These are phyloP conservation scores for Rhizopogon vinicolor DNA, from an alignment of 768 basidiomycete genomes.

Conservation along the genomic window DNA sequence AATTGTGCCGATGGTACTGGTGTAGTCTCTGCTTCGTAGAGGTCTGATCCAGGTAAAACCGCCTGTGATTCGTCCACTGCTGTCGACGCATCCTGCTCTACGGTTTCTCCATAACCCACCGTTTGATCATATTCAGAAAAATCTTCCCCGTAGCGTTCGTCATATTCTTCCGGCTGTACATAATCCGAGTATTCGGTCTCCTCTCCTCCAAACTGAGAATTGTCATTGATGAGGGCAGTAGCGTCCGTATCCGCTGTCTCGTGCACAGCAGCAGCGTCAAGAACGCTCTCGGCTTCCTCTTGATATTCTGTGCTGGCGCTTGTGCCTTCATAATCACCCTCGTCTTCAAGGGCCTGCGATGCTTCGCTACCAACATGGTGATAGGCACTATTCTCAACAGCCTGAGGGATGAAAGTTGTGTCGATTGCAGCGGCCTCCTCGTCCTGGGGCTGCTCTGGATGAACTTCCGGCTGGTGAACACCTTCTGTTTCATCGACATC, in stretches of 20 bases:
- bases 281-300: constrained; percentile 12
- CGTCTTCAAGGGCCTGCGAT: constrained; percentile 15
- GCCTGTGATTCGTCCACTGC: constrained; percentile 14
- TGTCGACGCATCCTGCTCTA: constrained; percentile 12
- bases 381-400: constrained; percentile 8
- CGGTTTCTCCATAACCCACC: constrained; percentile 16
- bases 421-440: constrained; percentile 1
- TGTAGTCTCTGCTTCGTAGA: constrained; percentile 13
- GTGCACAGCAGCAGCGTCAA: constrained; percentile 28
- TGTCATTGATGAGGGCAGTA: constrained; percentile 5
- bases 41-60: constrained; percentile 8
- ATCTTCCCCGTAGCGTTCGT: constrained; percentile 31
- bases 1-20: constrained; percentile 5
- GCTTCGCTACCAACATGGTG: constrained; percentile 12
- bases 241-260: constrained; percentile 19
- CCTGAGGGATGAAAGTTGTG: constrained; percentile 5
- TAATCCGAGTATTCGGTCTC: constrained; percentile 30
- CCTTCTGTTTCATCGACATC: constrained; percentile 1
- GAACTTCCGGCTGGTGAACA: background rate
- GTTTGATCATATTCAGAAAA: constrained; percentile 23
- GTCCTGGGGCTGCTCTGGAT: constrained; percentile 3
- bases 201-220: constrained; percentile 22
- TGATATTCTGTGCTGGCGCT: constrained; percentile 14
- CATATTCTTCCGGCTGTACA: constrained; percentile 29
- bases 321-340: constrained; percentile 14